Conservation (phyloP, 2,329 filamentous ascomycete genomes). For the Kalmusia sp. region DNA sequence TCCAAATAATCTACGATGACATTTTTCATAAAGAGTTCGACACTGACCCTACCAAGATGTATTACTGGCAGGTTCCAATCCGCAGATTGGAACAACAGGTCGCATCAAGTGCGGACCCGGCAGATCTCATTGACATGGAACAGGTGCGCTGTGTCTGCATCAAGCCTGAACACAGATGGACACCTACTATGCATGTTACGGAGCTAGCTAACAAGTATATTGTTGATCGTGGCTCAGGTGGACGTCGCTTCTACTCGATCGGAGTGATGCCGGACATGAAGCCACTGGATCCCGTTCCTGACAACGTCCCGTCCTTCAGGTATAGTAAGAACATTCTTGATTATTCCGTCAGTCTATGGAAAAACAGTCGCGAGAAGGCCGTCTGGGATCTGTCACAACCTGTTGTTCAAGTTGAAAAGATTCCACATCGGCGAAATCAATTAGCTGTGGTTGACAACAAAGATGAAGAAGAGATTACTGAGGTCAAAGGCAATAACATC, state of each 20-base stretch:
- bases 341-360: slow-evolving; percentile 81
- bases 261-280: slow-evolving; percentile 60
- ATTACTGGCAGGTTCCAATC: slow-evolving; percentile 82
- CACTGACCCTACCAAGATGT: slow-evolving; percentile 66
- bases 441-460: slow-evolving; percentile 66
- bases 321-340: slow-evolving; percentile 71
- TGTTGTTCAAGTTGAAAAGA: slow-evolving; percentile 77
- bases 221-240: slow-evolving; percentile 64
- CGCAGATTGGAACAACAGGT: slow-evolving; percentile 5
- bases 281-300: slow-evolving; percentile 70
- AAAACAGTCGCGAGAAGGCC: slow-evolving; percentile 58
- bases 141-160: slow-evolving; percentile 54
- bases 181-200: slow-evolving; percentile 44
- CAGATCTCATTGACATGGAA: slow-evolving; percentile 66
- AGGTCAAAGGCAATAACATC: slow-evolving; percentile 55
- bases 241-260: slow-evolving; percentile 63
- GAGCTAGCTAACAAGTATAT: slow-evolving; percentile 59
- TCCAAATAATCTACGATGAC: slow-evolving; percentile 77
- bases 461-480: slow-evolving; percentile 54
- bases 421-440: slow-evolving; percentile 82
- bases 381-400: slow-evolving; percentile 74
- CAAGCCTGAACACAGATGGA: slow-evolving; percentile 55
- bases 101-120: slow-evolving; percentile 12
- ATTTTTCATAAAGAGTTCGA: slow-evolving; percentile 90
- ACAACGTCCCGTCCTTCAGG: slow-evolving; percentile 54